Conservation (phyloP, 148 eudicot species). For the Fallopia convolvulus region DNA sequence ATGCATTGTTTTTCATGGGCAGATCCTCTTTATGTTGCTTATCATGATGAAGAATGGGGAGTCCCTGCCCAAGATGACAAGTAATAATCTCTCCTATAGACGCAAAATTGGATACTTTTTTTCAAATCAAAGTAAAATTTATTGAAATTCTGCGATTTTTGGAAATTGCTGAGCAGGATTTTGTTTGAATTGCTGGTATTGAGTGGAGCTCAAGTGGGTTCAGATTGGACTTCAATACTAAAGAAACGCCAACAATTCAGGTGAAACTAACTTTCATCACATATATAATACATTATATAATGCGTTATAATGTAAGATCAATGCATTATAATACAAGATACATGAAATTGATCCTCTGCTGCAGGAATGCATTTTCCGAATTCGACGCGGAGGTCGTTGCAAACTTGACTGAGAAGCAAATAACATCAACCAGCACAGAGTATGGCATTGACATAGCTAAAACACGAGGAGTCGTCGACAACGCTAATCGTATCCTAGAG, state of each 20-base stretch:
- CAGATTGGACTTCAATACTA: constrained; percentile 62
- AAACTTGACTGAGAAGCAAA: constrained; percentile 43
- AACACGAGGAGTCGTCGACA: constrained; percentile 53
- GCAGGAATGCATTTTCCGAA: constrained; percentile 50
- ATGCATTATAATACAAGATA: too few species aligned
- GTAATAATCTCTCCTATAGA: constrained; percentile 20
- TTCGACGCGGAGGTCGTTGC: constrained; percentile 54
- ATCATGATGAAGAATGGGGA: constrained; percentile 95
- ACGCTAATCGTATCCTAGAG: constrained; percentile 45
- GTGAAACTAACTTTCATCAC: constrained; percentile 17
- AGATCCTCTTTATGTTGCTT: constrained; percentile 75
- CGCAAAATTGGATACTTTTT: too few species aligned
- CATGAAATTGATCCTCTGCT: not conserved
- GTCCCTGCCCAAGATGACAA: constrained; percentile 77
- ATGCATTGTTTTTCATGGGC: not conserved
- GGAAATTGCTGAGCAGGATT: constrained; percentile 23
- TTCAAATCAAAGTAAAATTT: not conserved
- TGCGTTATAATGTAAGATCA: too few species aligned
- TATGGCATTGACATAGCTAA: constrained; percentile 37
- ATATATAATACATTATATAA: not conserved
- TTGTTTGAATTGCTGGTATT: constrained; percentile 51
- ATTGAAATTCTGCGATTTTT: not conserved
- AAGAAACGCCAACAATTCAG: constrained; percentile 47
- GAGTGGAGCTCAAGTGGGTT: constrained; percentile 67
- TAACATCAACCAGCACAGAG: constrained; percentile 27